Evolutionary conservation across 2,329 filamentous ascomycete genomes (phyloP), one percentile per base, ranked within the genome.

Genomic region (Grosmannia huntii): DNA sequence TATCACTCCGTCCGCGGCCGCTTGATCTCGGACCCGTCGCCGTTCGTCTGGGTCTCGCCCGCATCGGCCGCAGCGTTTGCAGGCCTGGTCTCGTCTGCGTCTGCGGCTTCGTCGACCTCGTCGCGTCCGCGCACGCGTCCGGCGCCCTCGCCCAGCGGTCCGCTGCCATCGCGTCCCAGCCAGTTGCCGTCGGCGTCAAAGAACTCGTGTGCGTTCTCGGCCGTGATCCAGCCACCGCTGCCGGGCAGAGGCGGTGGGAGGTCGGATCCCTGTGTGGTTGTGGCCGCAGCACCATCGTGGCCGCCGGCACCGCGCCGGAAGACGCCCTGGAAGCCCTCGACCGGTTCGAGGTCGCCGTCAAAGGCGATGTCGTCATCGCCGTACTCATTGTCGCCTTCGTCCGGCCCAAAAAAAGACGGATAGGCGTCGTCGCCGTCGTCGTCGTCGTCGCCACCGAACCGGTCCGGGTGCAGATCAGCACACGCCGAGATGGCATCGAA

Each of bases 191-290:
- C 80, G 61, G 80, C 84, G 65, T 94, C 88, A 70, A 94, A 88
- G 67, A 84, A 95, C 64, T 95, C 82, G 62, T 86, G 77, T 68
- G 95, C 85, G 66, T 96, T 97, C 59, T 96, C 92, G 10, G 89
- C 87, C 19, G 92, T 97, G 67, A 97, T 90, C 88, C 88, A 92
- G 0, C 87, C 87, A 0, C 81, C 82, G 55, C 86, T 89, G 1
- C 87, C 87, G 0, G 87, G 86, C 69, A 87, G 81, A 0, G 84
- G 80, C 1, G 83, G 82, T n/a, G 83, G 83, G 27, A 86, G 66
- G 2, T 76, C 78, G 0, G 79, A 79, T 41, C 65, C 61, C 2
- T 28, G 19, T 1, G 74, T 71, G 10, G 33, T 44, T 4, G 49
- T 16, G 4, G 48, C 38, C 16, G 41, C 28, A 5, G 25, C 48